Base-by-base conservation (phyloP, 139 green algal species). In the Coelastrella sp. region DNA sequence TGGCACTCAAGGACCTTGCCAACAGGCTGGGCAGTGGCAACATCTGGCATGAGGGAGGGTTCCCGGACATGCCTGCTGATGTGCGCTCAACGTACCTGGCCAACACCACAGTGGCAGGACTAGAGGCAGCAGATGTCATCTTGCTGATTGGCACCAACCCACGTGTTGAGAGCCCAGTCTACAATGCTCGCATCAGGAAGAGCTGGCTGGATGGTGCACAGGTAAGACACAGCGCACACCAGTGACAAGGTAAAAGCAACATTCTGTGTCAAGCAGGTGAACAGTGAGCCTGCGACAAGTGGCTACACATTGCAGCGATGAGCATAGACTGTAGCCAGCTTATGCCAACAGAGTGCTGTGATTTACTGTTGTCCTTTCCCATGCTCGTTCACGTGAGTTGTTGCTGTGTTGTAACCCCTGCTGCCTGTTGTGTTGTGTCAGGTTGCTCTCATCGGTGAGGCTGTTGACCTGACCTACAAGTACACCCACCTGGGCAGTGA, bases 91-190 rank as follows among this genome's bases (percentile, higher is more conserved):
- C 90, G 71, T 99, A 99, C 95, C 73, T 99, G 32, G 95, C 97
- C 86, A 99, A 99, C 95, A 96, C 96, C 54, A 96, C 94, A 5
- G 92, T 99, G 32, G 90, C 93, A 7, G 97, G 97, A 79, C 22
- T 99, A 3, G 98, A 99, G 89, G 56, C 95, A n/a, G 96, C 98
- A 3, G 98, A 99, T 91, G 90, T 95, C 73, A 94, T 99, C 20
- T 92, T 99, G 88, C 93, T 99, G 23, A 94, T 99, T 4, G 98
- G 98, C 61, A 97, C 94, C 87, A 99, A 99, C 94, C 97, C 97
- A 14, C 95, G 98, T n/a, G 68, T 94, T 54, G 98, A 99, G 94
- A 95, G 95, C 16, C 98, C 98, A 3, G 98, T 99, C 61, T 97
- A 99, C 90, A 99, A 99, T 92, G 96, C 96, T 3, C 94, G 98